Conservation (phyloP, 345 rosid genomes). For the Corymbia maculata region DNA sequence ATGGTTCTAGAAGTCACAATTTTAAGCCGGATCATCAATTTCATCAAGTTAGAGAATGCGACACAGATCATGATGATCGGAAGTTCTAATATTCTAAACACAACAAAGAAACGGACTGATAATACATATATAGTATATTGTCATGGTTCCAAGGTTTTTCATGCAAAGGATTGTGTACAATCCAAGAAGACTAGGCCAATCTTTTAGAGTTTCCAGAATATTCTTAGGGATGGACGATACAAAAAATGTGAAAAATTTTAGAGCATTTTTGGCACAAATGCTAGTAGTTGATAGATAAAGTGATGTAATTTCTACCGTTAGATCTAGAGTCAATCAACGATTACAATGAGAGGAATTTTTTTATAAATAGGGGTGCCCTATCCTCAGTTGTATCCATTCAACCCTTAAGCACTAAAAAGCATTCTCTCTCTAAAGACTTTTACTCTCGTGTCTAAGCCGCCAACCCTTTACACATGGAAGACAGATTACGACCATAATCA, state of each 20-base stretch:
- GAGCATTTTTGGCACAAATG: not conserved
- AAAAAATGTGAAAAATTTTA: not conserved
- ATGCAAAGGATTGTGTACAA: not conserved
- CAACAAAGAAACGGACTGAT: not conserved
- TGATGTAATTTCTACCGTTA: fast-evolving
- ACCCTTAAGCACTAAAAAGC: not conserved
- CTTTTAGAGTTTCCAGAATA: too few species aligned
- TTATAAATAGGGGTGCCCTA: not conserved
- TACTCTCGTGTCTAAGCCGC: fast-evolving
- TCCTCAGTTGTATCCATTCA: not conserved
- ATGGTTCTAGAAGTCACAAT: not conserved
- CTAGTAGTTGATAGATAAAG: fast-evolving
- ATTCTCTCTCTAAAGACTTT: not conserved
- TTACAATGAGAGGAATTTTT: too few species aligned
- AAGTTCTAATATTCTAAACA: not conserved
- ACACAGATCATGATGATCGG: not conserved
- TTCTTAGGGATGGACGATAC: fast-evolving
- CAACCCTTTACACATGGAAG: not conserved
- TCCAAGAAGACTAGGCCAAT: too few species aligned
- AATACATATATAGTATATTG: not conserved
- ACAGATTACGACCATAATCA: not conserved
- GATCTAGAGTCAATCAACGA: fast-evolving
- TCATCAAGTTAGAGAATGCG: not conserved
- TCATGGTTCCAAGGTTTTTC: not conserved
- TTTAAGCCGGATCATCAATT: not conserved